Base-by-base conservation (phyloP, 179 eudicot genomes). In the Beta macrorhiza region DNA sequence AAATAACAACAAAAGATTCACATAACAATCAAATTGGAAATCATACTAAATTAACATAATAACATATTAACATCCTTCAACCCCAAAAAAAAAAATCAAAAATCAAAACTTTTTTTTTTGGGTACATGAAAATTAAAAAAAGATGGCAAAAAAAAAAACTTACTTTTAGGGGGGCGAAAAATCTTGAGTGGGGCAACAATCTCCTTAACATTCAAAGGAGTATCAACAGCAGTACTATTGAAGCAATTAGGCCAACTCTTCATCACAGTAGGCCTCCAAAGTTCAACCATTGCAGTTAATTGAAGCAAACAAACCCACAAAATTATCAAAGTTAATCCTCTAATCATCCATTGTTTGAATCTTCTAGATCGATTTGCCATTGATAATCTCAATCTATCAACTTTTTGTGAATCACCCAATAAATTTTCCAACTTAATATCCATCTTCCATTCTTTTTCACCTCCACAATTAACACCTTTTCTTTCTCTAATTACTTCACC, bases 111-210 rank as follows among this genome's bases (percentile, higher is more conserved):
- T 37, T 37, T 37, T 37, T 37, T 37, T 37, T 37, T 2, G 42
- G 2, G 42, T 37, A 2, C 42, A 57, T 9, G 55, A 29, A 44
- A 52, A 49, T 16, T 15, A 67, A 0, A 19, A 14, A 70, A 74
- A 72, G 0, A 25, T 3, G 32, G 49, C 20, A 82, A 8, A 71
- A 56, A 69, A 65, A 20, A 56, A 37, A 63, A 87, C 93, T 90
- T 84, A 93, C 97, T 89, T 87, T 93, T 93, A 2, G 93, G 93
- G 7, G 92, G 92, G 51, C 71, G 88, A 80, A 56, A 44, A 82
- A 88, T 62, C 72, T 79, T 87, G 45, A 75, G 79, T 10, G 82
- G 74, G 67, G 75, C 10, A 81, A 74, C 20, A 79, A 82, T 53
- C 22, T 77, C 22, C 76, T 84, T 67, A 82, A 76, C 78, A 57